Evolutionary conservation across 2,329 filamentous ascomycete genomes (phyloP), one percentile per base, ranked within the genome.

Genomic region (Phyllosticta paracitricarpa): DNA sequence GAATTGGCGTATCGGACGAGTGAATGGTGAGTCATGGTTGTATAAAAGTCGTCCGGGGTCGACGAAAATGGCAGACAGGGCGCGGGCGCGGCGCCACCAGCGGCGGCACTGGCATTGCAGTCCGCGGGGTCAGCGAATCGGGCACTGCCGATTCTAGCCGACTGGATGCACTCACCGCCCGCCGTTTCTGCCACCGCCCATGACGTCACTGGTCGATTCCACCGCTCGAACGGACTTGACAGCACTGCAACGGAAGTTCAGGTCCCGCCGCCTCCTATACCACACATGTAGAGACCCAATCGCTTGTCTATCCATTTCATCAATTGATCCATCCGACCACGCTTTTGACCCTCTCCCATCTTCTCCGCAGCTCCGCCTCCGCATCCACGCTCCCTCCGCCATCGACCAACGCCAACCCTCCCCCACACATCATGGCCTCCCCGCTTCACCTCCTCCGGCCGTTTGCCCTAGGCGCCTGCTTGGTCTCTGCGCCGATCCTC

Each of bases 361-460:
- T 33, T 17, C 25, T 22, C 58, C 25, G 33, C 51, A 26, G 24
- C 52, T n/a, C 26, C 51, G 40, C 40, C 57, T 58, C 12, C 51
- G 40, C 40, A 48, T 6, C 17, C 40, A 17, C 26, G 24, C 19
- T 48, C 25, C 51, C 22, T 24, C 33, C 12, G 17, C 35, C 54
- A 22, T 14, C 55, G 17, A 35, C 54, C 17, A 10, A 19, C 26
- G 12, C 17, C 54, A 17, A 35, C 30, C 51, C 51, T 22, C 58
- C 33, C 5, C 40, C 24, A 17, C 24, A 28, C 48, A 55, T 26
- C 26, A 77, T 78, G 75, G 68, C 75, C 1, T 74, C 72, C 65
- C 14, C 40, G 6, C 63, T 75, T 48, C 71, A 73, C 52, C 72
- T 76, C 28, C 71, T 72, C 57, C 68, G 76, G 63, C 68, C 72